Base-by-base conservation (phyloP, 1,284 basidiomycete genomes). In the Ustilago nuda region DNA sequence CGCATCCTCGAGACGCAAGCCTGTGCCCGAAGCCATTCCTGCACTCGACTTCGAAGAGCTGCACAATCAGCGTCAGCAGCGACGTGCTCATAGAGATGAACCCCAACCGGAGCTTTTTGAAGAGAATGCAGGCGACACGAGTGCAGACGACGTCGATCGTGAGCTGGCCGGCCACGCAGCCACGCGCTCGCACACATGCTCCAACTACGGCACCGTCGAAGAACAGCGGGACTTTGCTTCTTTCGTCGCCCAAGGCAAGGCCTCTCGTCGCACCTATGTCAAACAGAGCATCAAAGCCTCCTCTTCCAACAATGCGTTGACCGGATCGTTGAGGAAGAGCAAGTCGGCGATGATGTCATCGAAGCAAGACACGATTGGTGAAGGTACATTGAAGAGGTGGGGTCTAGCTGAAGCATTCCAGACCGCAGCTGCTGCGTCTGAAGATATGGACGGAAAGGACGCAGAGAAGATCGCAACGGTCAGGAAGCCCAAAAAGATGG, bases 401-500 rank as follows among this genome's bases (percentile, higher is more conserved):
- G 74, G 74, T 1, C 19, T 76, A 15, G 70, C 74, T 0, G 74
- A 76, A 33, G 74, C 74, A 0, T 76, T 76, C 54, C 53, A 69
- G 6, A 61, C 59, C 8, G 50, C 66, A 13, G 48, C 61, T n/a
- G 43, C 36, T 1, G 46, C 56, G 8, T 39, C 61, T 2, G 35
- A 59, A 19, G 37, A 56, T 4, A 48, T 30, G 37, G 11, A 19
- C 15, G 43, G 27, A 2, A 52, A 37, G 8, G 46, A 30, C 19
- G 3, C n/a, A n/a, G 43, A 19, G 43, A 15, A 32, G 19, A 53
- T 27, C 43, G 48, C 48, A 27, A 50, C 59, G 46, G 45, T 65
- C 23, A 63, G 53, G 46, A 58, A 52, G 56, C 62, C 36, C 12
- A 82, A 82, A 61, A 73, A 77, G 55, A 77, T 82, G 71, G 81